Percentiles rank a stretch among this genome's conserved stretches.
phyloP scores from a whole-genome alignment of 2,329 filamentous ascomycete genomes.

The Zalaria obscura region DNA sequence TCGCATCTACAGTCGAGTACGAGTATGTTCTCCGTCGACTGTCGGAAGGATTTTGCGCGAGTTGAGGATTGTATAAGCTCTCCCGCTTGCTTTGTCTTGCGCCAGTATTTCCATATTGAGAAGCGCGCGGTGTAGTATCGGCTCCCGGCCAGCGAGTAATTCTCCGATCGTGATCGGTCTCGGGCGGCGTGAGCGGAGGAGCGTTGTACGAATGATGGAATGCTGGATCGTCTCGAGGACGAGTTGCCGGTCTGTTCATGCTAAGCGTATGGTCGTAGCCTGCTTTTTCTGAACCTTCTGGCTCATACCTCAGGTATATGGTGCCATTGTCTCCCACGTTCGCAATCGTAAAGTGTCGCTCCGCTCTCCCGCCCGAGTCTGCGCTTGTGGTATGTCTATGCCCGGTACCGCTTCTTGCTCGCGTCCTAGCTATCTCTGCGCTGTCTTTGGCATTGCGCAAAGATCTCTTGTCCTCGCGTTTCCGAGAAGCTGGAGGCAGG shows the following conservation, averaged over 20 bases:
- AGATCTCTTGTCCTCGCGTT: conserved; percentile 3
- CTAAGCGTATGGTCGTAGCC: conserved; percentile 3
- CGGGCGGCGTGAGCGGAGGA: not conserved
- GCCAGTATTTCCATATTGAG: not conserved
- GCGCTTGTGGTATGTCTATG: not conserved
- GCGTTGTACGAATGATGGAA: not conserved
- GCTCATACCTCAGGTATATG: conserved; percentile 27
- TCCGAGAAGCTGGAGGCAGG: not conserved
- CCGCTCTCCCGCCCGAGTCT: not conserved
- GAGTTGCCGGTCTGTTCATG: conserved; percentile 2
- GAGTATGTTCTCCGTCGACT: not conserved
- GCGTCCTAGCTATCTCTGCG: conserved; percentile 4
- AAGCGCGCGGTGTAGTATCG: no score
- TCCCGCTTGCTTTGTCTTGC: not conserved
- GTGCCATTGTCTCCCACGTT: conserved; percentile 29
- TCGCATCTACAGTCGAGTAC: not conserved
- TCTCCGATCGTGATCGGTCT: not conserved
- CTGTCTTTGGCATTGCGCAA: conserved; percentile 6
- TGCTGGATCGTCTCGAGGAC: not conserved
- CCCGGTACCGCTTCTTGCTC: not conserved
- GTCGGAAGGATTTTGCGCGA: not conserved
- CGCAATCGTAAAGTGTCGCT: conserved; percentile 25
- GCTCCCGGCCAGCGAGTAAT: not conserved
- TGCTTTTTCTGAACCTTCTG: not conserved
- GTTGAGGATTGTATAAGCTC: not conserved